phyloP scores from a whole-genome alignment of 2,329 filamentous ascomycete genomes.

The Zymoseptoria crescenta region DNA sequence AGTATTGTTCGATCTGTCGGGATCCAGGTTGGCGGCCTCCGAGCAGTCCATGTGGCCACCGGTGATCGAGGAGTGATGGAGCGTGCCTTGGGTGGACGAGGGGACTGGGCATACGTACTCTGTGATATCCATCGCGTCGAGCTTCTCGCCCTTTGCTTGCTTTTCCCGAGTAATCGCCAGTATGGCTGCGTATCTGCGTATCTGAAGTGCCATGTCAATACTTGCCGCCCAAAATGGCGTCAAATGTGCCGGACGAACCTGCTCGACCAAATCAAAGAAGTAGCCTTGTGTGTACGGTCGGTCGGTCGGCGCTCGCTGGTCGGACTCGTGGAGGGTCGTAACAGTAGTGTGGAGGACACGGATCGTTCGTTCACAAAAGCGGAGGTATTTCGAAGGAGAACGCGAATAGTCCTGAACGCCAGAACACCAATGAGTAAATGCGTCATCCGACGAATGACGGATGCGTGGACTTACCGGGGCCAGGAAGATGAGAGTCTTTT shows the following conservation, averaged over 20 bases:
- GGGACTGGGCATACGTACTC: constrained; percentile 33
- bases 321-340: constrained; percentile 74
- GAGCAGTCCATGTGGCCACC: not conserved
- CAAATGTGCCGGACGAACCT: constrained; percentile 39
- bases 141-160: constrained; percentile 48
- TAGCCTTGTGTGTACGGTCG: constrained; percentile 92
- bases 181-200: constrained; percentile 79
- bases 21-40: not conserved
- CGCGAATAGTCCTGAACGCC: constrained; percentile 63
- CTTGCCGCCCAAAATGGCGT: constrained; percentile 6
- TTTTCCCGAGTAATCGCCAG: constrained; percentile 67
- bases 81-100: constrained; percentile 2
- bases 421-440: constrained; percentile 58
- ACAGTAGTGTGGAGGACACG: constrained; percentile 85
- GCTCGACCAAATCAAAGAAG: constrained; percentile 91
- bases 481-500: constrained; percentile 85
- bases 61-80: not conserved
- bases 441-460: constrained; percentile 47
- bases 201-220: constrained; percentile 33
- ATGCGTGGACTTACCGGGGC: constrained; percentile 72
- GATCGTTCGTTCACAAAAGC: constrained; percentile 85
- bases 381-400: constrained; percentile 68
- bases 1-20: not conserved
- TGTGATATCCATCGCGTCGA: constrained; percentile 45
- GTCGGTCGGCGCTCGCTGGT: constrained; percentile 76